Evolutionary conservation across 345 rosid species (phyloP), one percentile per base, ranked within the genome.

Genomic region (Rubroshorea leprosula): DNA sequence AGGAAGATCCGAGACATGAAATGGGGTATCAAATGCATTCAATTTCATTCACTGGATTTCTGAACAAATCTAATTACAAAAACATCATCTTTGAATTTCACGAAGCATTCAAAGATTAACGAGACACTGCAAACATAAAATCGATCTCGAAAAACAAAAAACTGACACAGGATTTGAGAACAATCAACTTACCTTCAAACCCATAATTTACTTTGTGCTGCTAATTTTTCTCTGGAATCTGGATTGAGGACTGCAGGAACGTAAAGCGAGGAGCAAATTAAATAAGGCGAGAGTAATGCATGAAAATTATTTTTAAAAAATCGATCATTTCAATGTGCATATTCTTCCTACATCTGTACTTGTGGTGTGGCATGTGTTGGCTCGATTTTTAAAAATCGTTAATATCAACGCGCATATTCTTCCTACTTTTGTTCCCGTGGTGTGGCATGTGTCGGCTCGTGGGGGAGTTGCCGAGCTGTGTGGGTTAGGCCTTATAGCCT

Each of bases 181-280:
- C 12, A 35, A 2, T 10, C 12, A 35, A 13, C 46, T 27, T 1
- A 60, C 63, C 63, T 60, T 49, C 63, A 60, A 60, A 49, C 55
- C 63, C 63, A 60, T 60, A 19, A 23, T 60, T 20, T 1, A 13
- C 19, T 29, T 5, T 2, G 10, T 23, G 62, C 12, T 0, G 57
- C n/a, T 13, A 13, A 9, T 44, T 44, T 16, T 44, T 1, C 47
- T 44, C 18, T n/a, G 47, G n/a, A 44, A 9, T 13, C 12, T 26
- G 15, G 20, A 26, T 8, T 24, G 22, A 4, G 2, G 43, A 6
- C 4, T 44, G 51, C 23, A 1, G 48, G 11, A 23, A 58, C 26
- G 55, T 14, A 14, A 27, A 10, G 24, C 19, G 41, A 49, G 44
- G 24, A 85, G 6, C n/a, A 15, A 16, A 44, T 9, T 44, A 35